Percentiles rank a stretch among this genome's conserved stretches.
Conservation (phyloP, 1,284 basidiomycete genomes). For the Ustilago esculenta region DNA sequence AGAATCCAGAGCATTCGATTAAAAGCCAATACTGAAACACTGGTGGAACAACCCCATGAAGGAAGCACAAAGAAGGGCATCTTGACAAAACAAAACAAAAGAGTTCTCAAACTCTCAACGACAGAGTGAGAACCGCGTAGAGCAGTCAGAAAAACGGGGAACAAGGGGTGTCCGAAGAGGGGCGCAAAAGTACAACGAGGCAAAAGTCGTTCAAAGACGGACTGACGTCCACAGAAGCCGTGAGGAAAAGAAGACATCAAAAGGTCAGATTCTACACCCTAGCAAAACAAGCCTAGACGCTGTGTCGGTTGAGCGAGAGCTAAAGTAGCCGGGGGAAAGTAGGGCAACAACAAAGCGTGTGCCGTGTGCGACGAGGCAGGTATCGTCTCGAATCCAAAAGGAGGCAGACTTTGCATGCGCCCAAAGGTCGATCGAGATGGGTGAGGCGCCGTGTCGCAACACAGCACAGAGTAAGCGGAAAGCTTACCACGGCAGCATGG, state of each 20-base stretch:
- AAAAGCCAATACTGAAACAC: constrained; percentile 5
- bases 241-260: too few species aligned
- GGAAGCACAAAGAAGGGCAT: background rate
- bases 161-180: background rate
- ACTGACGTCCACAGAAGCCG: too few species aligned
- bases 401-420: background rate
- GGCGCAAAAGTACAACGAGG: constrained; percentile 3
- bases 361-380: constrained; percentile 10
- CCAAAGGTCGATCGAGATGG: constrained; percentile 25
- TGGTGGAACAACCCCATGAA: constrained; percentile 2
- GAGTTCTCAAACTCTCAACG: too few species aligned
- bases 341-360: background rate
- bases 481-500: constrained; percentile 30
- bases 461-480: constrained; percentile 4
- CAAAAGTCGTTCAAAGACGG: background rate
- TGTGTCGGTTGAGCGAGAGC: constrained; percentile 26
- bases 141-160: background rate
- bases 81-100: background rate
- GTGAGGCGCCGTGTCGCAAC: constrained; percentile 1
- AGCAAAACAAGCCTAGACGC: too few species aligned
- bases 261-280: too few species aligned
- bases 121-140: background rate
- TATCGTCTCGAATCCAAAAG: constrained; percentile 38
- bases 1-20: background rate
- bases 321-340: too few species aligned